Percentiles rank a stretch among this genome's conserved stretches.
Evolutionary conservation across 352 stramenopile species (phyloP).

Genomic region (Phytopythium litorale): DNA sequence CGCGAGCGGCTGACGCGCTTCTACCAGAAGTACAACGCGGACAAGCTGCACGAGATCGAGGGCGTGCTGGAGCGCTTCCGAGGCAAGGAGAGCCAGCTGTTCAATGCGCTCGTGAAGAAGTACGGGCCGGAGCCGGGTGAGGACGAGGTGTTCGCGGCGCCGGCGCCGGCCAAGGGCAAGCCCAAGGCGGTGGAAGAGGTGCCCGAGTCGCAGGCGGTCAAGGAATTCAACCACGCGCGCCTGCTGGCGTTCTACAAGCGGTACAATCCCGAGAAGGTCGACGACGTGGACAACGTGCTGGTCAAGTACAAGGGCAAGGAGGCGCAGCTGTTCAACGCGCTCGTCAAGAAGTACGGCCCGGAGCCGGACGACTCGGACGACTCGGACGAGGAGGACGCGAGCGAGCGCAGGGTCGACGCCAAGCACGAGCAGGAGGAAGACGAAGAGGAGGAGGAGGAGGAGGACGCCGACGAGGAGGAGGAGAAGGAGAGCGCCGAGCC

Average conservation of each 20-base stretch:
- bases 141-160: constrained; percentile 33
- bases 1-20: constrained; percentile 73
- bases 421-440: constrained; percentile 17
- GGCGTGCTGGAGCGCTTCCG: constrained; percentile 77
- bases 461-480: constrained; percentile 40
- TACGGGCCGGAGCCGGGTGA: constrained; percentile 69
- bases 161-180: not conserved
- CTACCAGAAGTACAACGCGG: constrained; percentile 83
- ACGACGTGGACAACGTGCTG: constrained; percentile 58
- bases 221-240: constrained; percentile 56
- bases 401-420: constrained; percentile 9
- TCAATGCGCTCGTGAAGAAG: constrained; percentile 76
- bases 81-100: constrained; percentile 68
- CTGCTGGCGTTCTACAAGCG: constrained; percentile 78
- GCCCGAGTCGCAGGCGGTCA: constrained; percentile 22
- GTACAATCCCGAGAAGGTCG: constrained; percentile 80
- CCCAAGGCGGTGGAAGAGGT: not conserved
- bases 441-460: constrained; percentile 30
- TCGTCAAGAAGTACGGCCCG: constrained; percentile 84
- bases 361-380: constrained; percentile 74
- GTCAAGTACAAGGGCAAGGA: constrained; percentile 83
- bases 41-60: constrained; percentile 84
- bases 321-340: constrained; percentile 68
- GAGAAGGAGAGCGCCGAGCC: constrained; percentile 31
- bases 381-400: constrained; percentile 43